Base-by-base conservation (phyloP, 2,329 filamentous ascomycete species). In the Mycosphaerella sp. region DNA sequence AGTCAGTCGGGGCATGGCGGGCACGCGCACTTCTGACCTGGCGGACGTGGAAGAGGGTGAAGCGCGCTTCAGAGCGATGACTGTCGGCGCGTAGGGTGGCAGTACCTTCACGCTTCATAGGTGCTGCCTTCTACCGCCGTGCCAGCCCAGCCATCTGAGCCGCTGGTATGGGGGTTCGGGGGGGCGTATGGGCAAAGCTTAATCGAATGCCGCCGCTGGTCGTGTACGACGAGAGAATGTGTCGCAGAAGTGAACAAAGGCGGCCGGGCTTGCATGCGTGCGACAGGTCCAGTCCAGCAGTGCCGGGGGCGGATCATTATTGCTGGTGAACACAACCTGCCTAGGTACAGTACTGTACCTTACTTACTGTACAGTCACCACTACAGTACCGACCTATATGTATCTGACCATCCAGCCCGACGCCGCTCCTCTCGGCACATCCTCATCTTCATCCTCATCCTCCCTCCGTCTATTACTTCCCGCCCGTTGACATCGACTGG, bases 261-360 rank as follows among this genome's bases (percentile, higher is more conserved):
- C 61, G 62, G 61, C 48, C 46, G 52, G 60, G 60, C 63, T 64
- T 63, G 63, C 63, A 65, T 56, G 54, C 54, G 54, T 61, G 57
- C 56, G 54, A 60, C 58, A 59, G 52, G 54, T 60, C 48, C 39
- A 44, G 49, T 60, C 48, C 39, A 47, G 50, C 52, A 46, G 48
- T 40, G 43, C 6, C 21, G 21, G 21, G 21, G 21, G 6, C 5
- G 21, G n/a, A n/a, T n/a, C n/a, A n/a, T n/a, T n/a, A n/a, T n/a
- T n/a, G n/a, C n/a, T n/a, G n/a, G n/a, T n/a, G n/a, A n/a, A n/a
- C n/a, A n/a, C n/a, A n/a, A n/a, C n/a, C n/a, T n/a, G n/a, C n/a
- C n/a, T n/a, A n/a, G n/a, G n/a, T n/a, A n/a, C n/a, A n/a, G n/a
- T n/a, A n/a, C n/a, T n/a, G n/a, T n/a, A n/a, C n/a, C n/a, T n/a